Evolutionary conservation across 2,329 filamentous ascomycete species (phyloP), one percentile per base, ranked within the genome.

Genomic region (Tolypocladium capitatum): DNA sequence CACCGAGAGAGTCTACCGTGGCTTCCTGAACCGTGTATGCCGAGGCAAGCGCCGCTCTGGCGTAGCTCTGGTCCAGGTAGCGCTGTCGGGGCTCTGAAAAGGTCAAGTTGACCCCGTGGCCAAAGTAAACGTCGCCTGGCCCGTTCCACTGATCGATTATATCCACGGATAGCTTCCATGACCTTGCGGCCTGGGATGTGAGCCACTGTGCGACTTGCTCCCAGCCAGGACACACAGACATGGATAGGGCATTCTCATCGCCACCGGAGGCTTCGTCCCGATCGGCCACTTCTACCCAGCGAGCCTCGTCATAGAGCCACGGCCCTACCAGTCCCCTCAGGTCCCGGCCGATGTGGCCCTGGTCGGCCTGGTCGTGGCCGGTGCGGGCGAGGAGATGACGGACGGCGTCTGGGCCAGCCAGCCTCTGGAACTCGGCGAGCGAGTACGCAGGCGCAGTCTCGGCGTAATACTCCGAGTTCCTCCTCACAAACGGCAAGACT

Each of bases 141-240:
- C 85, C 86, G 55, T 83, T 78, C 85, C 85, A 91, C 53, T 84
- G 76, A 51, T 81, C 75, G 32, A 89, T 68, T 8, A 76, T 80
- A 44, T 72, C 71, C 31, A 81, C 70, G n/a, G 78, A 75, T n/a
- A 80, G 68, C 27, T 63, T 67, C 73, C 86, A 84, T 16, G 79
- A 75, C 20, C 68, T 69, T 4, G 70, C 68, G 1, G 84, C 80
- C 51, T 80, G 76, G 3, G 66, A 59, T 14, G 75, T 69, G 35
- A 91, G 70, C 84, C 84, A 90, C 47, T 75, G 69, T 46, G 85
- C 78, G 4, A 83, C 70, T 52, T 76, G 72, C 52, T 86, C 80
- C 84, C 84, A 90, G 8, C 80, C 83, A 38, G 74, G 61, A 63
- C 76, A 73, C 48, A 69, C 62, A 45, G 63, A 48, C n/a, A 53